Evolutionary conservation across 228 moss, liverwort and hornwort species (phyloP), one percentile per base, ranked within the genome.

Genomic region (Sphagnum magellanicum): DNA sequence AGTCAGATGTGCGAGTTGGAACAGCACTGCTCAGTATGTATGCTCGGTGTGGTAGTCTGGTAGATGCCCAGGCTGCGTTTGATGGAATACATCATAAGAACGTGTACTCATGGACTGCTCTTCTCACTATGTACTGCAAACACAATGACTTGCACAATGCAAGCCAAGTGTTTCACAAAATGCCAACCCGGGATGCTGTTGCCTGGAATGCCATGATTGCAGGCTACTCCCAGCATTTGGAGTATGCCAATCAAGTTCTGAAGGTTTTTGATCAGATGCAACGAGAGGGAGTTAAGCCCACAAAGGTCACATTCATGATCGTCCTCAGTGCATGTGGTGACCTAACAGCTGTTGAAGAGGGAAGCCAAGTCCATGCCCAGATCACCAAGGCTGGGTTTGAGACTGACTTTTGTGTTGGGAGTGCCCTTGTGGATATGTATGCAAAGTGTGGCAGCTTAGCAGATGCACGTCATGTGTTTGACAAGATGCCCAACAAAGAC

Each of bases 391-490:
- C 12, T 10, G 50, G 67, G 5, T 50, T 5, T 12, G 52, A 50
- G 6, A 7, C 67, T 9, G 48, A 67, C 53, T 16, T 32, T 12
- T 67, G n/a, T 50, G 67, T 67, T 5, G 6, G 11, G 6, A 67
- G 16, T 52, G 5, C 16, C 67, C 52, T 67, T 8, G 8, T 67
- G 13, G 52, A 67, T 16, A 67, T 67, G 67, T 67, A 67, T 51
- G 67, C 67, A 6, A 67, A 67, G 15, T 67, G 50, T 67, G 67
- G 67, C 51, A 67, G 5, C 8, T 52, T 11, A 51, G 8, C 50
- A 67, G 51, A 67, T 67, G 67, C 67, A 32, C 32, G 32, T 32
- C 32, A 32, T 32, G 32, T 32, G 32, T 32, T 32, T 32, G 32
- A 32, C 32, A 32, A 32, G 32, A 32, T 32, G 32, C 32, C 2